These are phyloP conservation scores for Fusarium oligoseptatum DNA, from an alignment of 2,329 filamentous ascomycete genomes.

Conservation along the genomic window DNA sequence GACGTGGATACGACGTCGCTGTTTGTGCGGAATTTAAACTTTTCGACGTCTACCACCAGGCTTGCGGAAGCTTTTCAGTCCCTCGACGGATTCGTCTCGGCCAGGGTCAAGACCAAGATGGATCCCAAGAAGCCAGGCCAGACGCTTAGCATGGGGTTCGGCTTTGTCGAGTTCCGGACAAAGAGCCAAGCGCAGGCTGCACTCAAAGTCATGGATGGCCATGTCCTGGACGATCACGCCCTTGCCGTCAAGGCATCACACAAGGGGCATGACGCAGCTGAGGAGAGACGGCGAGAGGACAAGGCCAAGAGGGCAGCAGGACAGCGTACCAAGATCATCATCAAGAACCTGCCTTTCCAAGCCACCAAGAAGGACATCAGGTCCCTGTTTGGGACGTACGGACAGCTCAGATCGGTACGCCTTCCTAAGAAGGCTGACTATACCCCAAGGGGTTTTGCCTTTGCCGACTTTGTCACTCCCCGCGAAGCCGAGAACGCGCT, in stretches of 20 bases:
- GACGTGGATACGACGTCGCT: constrained; percentile 79
- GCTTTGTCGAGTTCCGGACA: constrained; percentile 89
- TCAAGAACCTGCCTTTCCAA: constrained; percentile 99
- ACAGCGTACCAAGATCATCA: constrained; percentile 90
- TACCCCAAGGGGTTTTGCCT: constrained; percentile 91
- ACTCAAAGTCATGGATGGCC: constrained; percentile 86
- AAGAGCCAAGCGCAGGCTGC: constrained; percentile 85
- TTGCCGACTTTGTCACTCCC: constrained; percentile 93
- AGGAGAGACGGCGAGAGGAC: constrained; percentile 87
- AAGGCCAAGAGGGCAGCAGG: constrained; percentile 82
- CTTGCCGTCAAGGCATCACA: constrained; percentile 89
- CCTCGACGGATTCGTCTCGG: constrained; percentile 89
- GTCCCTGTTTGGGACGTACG: constrained; percentile 88
- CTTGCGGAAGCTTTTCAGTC: constrained; percentile 83
- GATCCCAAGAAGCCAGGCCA: constrained; percentile 93
- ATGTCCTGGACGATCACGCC: constrained; percentile 87
- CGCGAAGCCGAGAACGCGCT: constrained; percentile 92
- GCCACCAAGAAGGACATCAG: constrained; percentile 93
- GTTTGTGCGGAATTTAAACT: constrained; percentile 95
- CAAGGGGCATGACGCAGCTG: constrained; percentile 87
- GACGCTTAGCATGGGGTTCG: constrained; percentile 95
- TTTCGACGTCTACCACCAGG: constrained; percentile 82
- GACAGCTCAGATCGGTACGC: constrained; percentile 90
- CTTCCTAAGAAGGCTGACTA: constrained; percentile 96
- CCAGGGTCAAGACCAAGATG: constrained; percentile 90